These are phyloP conservation scores for Metarhizium brunneum DNA, from an alignment of 2,329 filamentous ascomycete species.

Conservation along the genomic window DNA sequence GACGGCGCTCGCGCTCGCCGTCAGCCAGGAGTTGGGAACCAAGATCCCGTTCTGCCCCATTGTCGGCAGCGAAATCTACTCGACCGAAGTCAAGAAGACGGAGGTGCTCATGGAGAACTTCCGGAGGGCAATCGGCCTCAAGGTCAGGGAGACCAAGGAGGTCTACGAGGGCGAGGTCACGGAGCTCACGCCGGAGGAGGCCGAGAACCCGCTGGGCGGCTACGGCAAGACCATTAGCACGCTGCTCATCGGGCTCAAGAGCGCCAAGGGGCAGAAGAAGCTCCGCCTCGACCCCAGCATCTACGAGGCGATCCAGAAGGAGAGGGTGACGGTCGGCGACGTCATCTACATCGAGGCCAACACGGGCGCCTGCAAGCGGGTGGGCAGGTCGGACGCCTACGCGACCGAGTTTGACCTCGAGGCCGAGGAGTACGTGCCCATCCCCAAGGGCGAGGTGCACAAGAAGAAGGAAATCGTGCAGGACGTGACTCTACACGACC, in stretches of 20 bases:
- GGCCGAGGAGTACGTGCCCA: slow-evolving; percentile 97
- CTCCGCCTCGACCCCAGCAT: slow-evolving; percentile 93
- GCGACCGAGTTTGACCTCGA: slow-evolving; percentile 98
- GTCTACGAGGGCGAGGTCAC: slow-evolving; percentile 99
- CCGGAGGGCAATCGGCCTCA: slow-evolving; percentile 86
- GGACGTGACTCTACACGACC: slow-evolving; percentile 92
- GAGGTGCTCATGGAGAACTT: slow-evolving; percentile 99
- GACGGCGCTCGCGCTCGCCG: slow-evolving; percentile 87
- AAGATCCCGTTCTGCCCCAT: slow-evolving; percentile 99
- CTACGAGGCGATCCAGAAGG: slow-evolving; percentile 98
- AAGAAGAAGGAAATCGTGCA: slow-evolving; percentile 99
- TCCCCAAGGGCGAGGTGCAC: slow-evolving; percentile 97
- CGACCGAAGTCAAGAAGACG: slow-evolving; percentile 97
- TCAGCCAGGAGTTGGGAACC: slow-evolving; percentile 93
- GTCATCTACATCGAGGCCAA: slow-evolving; percentile 99
- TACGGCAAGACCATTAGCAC: slow-evolving; percentile 98
- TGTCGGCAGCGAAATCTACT: slow-evolving; percentile 96
- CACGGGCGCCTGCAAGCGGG: slow-evolving; percentile 94
- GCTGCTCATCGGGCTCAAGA: slow-evolving; percentile 88
- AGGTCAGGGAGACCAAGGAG: slow-evolving; percentile 97
- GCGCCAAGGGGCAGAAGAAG: slow-evolving; percentile 95
- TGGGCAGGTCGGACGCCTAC: slow-evolving; percentile 92
- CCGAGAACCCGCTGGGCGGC: slow-evolving; percentile 91
- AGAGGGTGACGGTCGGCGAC: slow-evolving; percentile 90
- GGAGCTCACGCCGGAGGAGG: slow-evolving; percentile 94